These are phyloP conservation scores for Aspergillus sp. DNA, from an alignment of 2,329 filamentous ascomycete species.

Conservation along the genomic window DNA sequence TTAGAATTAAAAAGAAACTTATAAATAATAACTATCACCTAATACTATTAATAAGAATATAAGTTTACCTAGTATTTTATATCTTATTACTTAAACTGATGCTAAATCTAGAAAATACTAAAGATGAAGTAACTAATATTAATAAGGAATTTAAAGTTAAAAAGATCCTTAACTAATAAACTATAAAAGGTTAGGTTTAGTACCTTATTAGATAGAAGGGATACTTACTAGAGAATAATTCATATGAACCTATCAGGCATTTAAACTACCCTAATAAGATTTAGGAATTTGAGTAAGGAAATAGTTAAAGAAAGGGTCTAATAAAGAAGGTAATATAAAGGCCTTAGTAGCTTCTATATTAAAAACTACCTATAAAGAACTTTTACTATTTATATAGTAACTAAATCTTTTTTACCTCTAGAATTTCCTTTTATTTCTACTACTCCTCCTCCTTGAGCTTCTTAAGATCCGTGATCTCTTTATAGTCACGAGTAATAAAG, in stretches of 20 bases:
- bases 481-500: not conserved
- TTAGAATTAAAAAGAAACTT: too few species aligned
- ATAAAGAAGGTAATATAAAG: conserved; percentile 6
- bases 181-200: conserved; percentile 1
- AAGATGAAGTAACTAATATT: not conserved
- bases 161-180: not conserved
- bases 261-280: not conserved
- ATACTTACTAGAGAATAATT: not conserved
- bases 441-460: not conserved
- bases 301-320: not conserved
- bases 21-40: too few species aligned
- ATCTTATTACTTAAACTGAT: not conserved
- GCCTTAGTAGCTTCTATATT: not conserved
- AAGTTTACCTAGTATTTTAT: conserved; percentile 5
- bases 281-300: not conserved
- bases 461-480: not conserved
- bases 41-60: not conserved
- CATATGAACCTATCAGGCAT: not conserved
- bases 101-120: not conserved
- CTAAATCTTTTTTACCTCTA: not conserved
- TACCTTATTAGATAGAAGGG: not conserved
- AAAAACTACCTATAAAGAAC: too few species aligned
- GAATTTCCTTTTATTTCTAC: not conserved
- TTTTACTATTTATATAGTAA: too few species aligned
- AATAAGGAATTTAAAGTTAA: not conserved